Evolutionary conservation across 2,329 filamentous ascomycete genomes (phyloP).

Genomic region (Blumeria graminis): DNA sequence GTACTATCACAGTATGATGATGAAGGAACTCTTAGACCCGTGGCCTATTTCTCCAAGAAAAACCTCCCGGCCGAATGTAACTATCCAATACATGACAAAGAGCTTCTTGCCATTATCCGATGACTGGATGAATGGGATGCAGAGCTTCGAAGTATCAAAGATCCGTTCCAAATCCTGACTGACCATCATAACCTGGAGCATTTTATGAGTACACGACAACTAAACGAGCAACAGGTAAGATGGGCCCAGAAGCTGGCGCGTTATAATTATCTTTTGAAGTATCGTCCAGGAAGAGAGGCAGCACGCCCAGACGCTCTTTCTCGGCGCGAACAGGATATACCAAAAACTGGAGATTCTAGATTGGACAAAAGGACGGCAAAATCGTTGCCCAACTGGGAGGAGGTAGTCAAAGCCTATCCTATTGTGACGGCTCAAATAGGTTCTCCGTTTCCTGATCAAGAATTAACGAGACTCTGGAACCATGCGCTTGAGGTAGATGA

Average conservation of each 20-base stretch:
- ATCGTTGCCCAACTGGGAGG: background rate
- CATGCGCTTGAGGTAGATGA: background rate
- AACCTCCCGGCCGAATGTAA: background rate
- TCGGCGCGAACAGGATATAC: background rate
- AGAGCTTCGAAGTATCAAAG: background rate
- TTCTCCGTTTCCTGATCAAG: background rate
- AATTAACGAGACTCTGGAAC: background rate
- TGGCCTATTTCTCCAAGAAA: background rate
- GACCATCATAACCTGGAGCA: background rate
- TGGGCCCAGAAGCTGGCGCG: background rate
- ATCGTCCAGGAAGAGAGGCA: background rate
- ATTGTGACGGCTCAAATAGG: too few relatives aligned
- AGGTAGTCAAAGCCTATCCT: background rate
- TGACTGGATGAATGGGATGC: background rate
- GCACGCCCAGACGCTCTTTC: background rate
- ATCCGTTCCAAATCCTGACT: background rate
- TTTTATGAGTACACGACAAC: background rate
- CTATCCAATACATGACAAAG: background rate
- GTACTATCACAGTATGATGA: background rate
- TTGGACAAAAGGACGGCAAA: background rate
- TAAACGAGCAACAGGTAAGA: background rate
- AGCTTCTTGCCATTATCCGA: background rate
- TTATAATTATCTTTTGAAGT: background rate
- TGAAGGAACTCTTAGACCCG: background rate
- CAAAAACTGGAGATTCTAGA: background rate